A percentile compares a stretch with the other conserved stretches of the same genome.
These are phyloP conservation scores for Arthrobotrys musiformis DNA, from an alignment of 2,329 filamentous ascomycete genomes.

Conservation along the genomic window DNA sequence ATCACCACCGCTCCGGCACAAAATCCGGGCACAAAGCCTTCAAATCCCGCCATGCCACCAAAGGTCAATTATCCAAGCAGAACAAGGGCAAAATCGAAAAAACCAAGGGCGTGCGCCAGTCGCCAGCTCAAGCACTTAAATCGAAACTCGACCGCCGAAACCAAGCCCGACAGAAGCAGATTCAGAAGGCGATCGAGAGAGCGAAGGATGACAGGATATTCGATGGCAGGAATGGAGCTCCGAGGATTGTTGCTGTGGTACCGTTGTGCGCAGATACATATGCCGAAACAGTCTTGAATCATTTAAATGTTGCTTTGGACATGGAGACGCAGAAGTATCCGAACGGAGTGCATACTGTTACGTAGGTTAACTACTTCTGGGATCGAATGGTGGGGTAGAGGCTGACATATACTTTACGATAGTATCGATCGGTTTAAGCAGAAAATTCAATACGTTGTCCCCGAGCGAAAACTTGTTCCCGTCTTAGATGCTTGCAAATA, in stretches of 20 bases:
- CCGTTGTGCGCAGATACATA: constrained; percentile 80
- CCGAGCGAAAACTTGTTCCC: constrained; percentile 73
- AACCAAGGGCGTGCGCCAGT: constrained; percentile 79
- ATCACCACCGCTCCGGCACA: constrained; percentile 92
- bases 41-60: constrained; percentile 91
- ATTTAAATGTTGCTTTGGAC: constrained; percentile 82
- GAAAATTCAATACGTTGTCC: constrained; percentile 84
- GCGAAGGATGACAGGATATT: constrained; percentile 83
- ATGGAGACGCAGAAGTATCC: constrained; percentile 71
- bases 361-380: constrained; percentile 4
- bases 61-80: constrained; percentile 83
- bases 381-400: neutral
- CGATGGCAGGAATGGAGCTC: constrained; percentile 83
- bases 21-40: constrained; percentile 89
- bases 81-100: constrained; percentile 71
- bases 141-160: constrained; percentile 96
- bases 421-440: constrained; percentile 92
- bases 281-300: constrained; percentile 73
- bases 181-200: constrained; percentile 84
- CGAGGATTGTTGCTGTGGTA: constrained; percentile 86
- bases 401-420: neutral
- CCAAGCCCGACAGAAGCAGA: constrained; percentile 88
- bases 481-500: constrained; percentile 86
- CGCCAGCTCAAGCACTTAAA: constrained; percentile 95
- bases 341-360: constrained; percentile 69